Evolutionary conservation across 371 early-diverging fungal genomes (phyloP).

Genomic region (Lichtheimia ornata): DNA sequence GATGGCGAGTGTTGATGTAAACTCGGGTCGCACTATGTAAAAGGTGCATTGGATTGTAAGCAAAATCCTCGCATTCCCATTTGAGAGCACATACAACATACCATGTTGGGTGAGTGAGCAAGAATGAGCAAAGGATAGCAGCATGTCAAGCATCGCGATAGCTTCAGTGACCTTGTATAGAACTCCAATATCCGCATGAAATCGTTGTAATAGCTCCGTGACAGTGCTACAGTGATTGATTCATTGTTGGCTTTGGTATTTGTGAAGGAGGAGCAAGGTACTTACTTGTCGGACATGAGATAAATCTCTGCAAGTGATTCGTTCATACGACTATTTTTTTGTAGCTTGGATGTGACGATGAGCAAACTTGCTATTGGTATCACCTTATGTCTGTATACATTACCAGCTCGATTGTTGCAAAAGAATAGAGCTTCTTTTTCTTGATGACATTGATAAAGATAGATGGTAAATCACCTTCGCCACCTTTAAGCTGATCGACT

Average conservation of each 20-base stretch:
- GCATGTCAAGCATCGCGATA: conserved; percentile 81
- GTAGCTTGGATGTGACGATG: conserved; percentile 22
- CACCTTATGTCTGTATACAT: neutral
- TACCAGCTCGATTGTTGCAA: conserved; percentile 83
- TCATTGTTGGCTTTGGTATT: too few species aligned
- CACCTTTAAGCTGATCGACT: conserved; percentile 28
- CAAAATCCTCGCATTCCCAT: neutral
- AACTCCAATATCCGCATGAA: conserved; percentile 62
- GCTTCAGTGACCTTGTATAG: conserved; percentile 83
- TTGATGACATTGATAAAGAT: conserved; percentile 62
- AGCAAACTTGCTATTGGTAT: neutral
- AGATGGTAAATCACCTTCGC: conserved; percentile 38
- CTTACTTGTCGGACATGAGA: conserved; percentile 78
- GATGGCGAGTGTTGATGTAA: conserved; percentile 78
- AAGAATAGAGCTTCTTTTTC: conserved; percentile 61
- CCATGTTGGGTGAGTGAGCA: conserved; percentile 58
- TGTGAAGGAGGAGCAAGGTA: neutral
- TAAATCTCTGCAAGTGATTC: conserved; percentile 88
- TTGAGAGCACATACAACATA: conserved; percentile 16
- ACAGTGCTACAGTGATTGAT: conserved; percentile 51
- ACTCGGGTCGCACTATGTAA: conserved; percentile 72
- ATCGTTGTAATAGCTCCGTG: conserved; percentile 53
- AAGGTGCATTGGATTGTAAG: neutral
- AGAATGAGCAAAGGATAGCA: conserved; percentile 71
- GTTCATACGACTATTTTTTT: conserved; percentile 68